These are phyloP conservation scores for Fusarium albidum DNA, from an alignment of 2,329 filamentous ascomycete species.

Conservation along the genomic window DNA sequence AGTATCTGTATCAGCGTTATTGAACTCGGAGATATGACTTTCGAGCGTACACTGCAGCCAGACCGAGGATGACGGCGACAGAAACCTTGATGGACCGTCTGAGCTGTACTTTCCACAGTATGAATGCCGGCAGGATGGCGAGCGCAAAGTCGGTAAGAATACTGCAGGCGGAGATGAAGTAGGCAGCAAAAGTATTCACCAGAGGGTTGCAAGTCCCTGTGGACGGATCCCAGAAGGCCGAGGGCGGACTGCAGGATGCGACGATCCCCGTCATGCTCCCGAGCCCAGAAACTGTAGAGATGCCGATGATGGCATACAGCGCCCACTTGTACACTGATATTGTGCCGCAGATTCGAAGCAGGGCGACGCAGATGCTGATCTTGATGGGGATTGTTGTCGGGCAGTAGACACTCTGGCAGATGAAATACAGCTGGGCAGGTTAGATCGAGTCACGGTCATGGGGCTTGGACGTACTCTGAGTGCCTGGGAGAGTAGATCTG, in stretches of 20 bases:
- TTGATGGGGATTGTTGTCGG: constrained; percentile 7
- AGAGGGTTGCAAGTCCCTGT: constrained; percentile 3
- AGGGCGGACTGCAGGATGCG: constrained; percentile 10
- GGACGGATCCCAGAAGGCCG: constrained; percentile 4
- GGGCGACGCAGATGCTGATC: constrained; percentile 16
- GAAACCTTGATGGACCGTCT: constrained; percentile 3
- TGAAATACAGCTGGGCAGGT: constrained; percentile 6
- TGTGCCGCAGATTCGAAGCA: constrained; percentile 9
- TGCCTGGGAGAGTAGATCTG: background rate
- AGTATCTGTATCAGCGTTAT: background rate
- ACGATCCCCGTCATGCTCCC: constrained; percentile 15
- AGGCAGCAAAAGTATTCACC: constrained; percentile 9
- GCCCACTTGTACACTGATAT: background rate
- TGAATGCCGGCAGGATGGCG: background rate
- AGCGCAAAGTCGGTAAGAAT: constrained; percentile 5
- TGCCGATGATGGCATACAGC: constrained; percentile 6
- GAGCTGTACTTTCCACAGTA: constrained; percentile 5
- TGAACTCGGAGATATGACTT: background rate
- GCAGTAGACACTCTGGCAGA: constrained; percentile 13
- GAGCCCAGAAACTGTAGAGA: background rate
- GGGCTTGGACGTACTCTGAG: background rate
- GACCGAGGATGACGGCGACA: constrained; percentile 3
- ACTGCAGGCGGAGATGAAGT: constrained; percentile 11
- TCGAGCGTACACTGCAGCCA: background rate
- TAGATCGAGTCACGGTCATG: too few species aligned